Evolutionary conservation across 73 alveolate species (phyloP), one percentile per base, ranked within the genome.

Genomic region (Symbiodinium pilosum): DNA sequence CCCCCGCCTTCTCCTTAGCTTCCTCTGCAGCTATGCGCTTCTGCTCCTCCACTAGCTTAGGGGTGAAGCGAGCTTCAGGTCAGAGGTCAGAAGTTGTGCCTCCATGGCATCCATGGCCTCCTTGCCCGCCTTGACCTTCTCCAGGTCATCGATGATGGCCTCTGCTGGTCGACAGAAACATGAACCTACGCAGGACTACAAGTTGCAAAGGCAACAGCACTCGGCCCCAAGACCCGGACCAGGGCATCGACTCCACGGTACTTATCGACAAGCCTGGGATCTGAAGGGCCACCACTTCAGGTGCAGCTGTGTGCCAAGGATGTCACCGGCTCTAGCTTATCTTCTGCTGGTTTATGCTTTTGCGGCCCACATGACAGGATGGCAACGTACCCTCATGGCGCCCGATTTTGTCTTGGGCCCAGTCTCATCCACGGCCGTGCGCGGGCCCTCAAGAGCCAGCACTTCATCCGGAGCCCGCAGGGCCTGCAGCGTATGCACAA

Each of bases 131-230:
- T 68, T 91, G 24, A n/a, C 87, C 97, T 56, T 68, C 81, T 68
- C 97, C 81, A 91, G 54, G 54, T 91, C 97, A 40, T 91, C 97
- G 39, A 91, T 68, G 87, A 91, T 91, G 73, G 97, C 97, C 95
- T 54, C 24, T 12, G 16, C n/a, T n/a, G n/a, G 26, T 12, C 4
- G n/a, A 68, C 83, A n/a, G 39, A 64, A 9, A 20, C 69, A 52
- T 20, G 69, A 20, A 1, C 36, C 39, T 0, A 64, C 83, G 26
- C 26, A 64, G 36, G n/a, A n/a, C 8, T 36, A 64, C 36, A n/a
- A 1, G 16, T 20, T 36, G 39, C 39, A n/a, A 26, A 16, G 3
- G 26, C 83, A 3, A 30, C 83, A 20, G 21, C 34, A 21, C 83
- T 4, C 81, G 9, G 30, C 38, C 24, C 81, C 81, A 20, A 20